phyloP scores from a whole-genome alignment of 306 rosid genomes.

The Trifolium fragiferum region DNA sequence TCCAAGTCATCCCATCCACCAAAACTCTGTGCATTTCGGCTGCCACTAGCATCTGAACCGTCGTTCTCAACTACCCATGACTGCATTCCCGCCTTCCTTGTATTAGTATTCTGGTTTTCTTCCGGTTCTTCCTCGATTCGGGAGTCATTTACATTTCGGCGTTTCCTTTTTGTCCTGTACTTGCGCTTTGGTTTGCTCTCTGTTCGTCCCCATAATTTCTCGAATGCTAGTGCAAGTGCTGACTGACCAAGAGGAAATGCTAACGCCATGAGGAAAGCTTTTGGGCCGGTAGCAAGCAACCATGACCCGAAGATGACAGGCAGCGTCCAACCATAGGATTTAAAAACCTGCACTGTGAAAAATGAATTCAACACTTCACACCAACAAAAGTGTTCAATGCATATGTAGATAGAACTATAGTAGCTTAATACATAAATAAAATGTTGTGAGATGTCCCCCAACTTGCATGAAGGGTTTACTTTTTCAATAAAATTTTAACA shows the following conservation, averaged over 20 bases:
- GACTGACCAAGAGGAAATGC: slow-evolving; percentile 90
- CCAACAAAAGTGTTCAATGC: slow-evolving; percentile 17
- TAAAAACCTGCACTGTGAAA: slow-evolving; percentile 70
- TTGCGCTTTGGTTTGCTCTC: slow-evolving; percentile 63
- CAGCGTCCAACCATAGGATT: slow-evolving; percentile 84
- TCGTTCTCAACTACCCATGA: slow-evolving; percentile 77
- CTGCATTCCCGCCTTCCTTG: slow-evolving; percentile 58
- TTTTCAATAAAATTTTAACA: too few relatives aligned
- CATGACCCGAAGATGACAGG: slow-evolving; percentile 67
- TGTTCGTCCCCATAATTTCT: slow-evolving; percentile 69
- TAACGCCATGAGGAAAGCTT: slow-evolving; percentile 92
- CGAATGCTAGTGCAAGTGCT: slow-evolving; percentile 73
- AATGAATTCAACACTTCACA: slow-evolving; percentile 35
- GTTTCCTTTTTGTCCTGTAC: slow-evolving; percentile 59
- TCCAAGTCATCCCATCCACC: slow-evolving; percentile 99
- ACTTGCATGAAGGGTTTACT: too few relatives aligned
- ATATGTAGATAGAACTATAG: not conserved
- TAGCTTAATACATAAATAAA: slow-evolving; percentile 6
- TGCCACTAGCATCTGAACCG: slow-evolving; percentile 49
- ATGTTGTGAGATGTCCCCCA: not conserved
- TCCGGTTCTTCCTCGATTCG: slow-evolving; percentile 48
- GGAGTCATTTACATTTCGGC: slow-evolving; percentile 35
- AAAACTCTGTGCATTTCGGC: slow-evolving; percentile 42
- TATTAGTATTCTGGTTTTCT: slow-evolving; percentile 48
- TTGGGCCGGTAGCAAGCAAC: slow-evolving; percentile 72